phyloP scores from a whole-genome alignment of 257 asterid genomes.

The Rhazya stricta region DNA sequence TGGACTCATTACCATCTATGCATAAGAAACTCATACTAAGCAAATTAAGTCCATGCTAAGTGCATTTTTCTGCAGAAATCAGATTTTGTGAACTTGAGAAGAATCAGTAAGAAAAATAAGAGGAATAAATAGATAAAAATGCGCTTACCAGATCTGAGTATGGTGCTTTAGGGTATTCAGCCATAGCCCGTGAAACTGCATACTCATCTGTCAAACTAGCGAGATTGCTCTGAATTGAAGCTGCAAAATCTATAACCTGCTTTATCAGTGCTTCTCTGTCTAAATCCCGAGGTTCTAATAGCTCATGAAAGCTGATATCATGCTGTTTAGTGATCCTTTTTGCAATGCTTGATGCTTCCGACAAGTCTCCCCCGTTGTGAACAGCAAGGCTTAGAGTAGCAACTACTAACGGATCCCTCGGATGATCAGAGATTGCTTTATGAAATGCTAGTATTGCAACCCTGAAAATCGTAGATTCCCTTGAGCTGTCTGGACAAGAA shows the following conservation, averaged over 20 bases:
- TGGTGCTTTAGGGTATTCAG: constrained; percentile 82
- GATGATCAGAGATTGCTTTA: constrained; percentile 64
- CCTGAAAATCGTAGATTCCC: constrained; percentile 42
- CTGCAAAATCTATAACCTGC: constrained; percentile 51
- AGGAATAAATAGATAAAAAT: neutral
- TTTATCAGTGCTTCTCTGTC: constrained; percentile 30
- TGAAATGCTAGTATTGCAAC: constrained; percentile 81
- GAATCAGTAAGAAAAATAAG: neutral
- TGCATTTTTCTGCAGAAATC: neutral
- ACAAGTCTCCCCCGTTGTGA: constrained; percentile 71
- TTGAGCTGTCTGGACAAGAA: constrained; percentile 9
- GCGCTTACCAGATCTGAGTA: constrained; percentile 63
- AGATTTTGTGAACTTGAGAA: neutral
- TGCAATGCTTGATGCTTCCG: constrained; percentile 64
- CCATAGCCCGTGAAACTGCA: constrained; percentile 78
- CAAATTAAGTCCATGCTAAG: neutral
- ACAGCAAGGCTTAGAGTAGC: constrained; percentile 78
- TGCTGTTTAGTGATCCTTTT: constrained; percentile 51
- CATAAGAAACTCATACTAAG: neutral
- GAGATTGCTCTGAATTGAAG: constrained; percentile 52
- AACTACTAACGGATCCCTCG: constrained; percentile 64
- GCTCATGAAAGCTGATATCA: constrained; percentile 48
- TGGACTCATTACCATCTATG: neutral
- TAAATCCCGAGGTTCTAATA: constrained; percentile 40
- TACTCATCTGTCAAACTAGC: constrained; percentile 55